Evolutionary conservation across 768 basidiomycete species (phyloP), one percentile per base, ranked within the genome.

Genomic region (Pisolithus sp.): DNA sequence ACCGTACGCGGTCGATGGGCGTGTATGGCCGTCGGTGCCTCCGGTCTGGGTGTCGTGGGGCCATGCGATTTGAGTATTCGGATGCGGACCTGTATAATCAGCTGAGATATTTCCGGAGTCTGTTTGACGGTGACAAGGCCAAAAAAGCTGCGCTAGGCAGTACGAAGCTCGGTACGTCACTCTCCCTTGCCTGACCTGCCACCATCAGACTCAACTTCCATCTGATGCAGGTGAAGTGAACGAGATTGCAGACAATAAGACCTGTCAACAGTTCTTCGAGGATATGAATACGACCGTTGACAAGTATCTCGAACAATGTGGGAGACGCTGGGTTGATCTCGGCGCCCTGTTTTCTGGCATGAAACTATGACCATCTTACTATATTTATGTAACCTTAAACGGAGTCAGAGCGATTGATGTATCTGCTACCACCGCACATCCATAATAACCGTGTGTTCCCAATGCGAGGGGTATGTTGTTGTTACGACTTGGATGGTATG

Each of bases 1-100:
- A 82, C 53, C 79, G 89, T 36, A 93, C 95, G n/a, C 76, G 96
- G 18, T 89, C 85, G 78, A 95, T 97, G 90, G 76, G 88, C 34
- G 91, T 97, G 0, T 94, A 93, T 65, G 93, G 92, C 6, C 78
- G 83, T 30, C 74, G 85, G 46, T 99, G 96, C 65, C 64, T 93
- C 50, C 78, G 80, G 43, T 41, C 54, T 0, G 36, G 8, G 23
- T 68, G 66, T 48, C 34, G 0, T 0, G 60, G 60, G 0, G 51
- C 4, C 9, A 54, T 28, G 1, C 53, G 34, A 38, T 50, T 53
- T 9, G 65, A 97, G 88, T 97, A 94, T 65, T 77, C 86, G 34
- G 93, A 97, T 63, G 71, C 76, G 8, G 78, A 83, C 57, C 71
- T 99, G 37, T 97, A 98, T 68, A 89, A 88, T 56, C 96, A 99